Evolutionary conservation across 345 rosid species (phyloP), one percentile per base, ranked within the genome.

Genomic region (Brassica rapa): DNA sequence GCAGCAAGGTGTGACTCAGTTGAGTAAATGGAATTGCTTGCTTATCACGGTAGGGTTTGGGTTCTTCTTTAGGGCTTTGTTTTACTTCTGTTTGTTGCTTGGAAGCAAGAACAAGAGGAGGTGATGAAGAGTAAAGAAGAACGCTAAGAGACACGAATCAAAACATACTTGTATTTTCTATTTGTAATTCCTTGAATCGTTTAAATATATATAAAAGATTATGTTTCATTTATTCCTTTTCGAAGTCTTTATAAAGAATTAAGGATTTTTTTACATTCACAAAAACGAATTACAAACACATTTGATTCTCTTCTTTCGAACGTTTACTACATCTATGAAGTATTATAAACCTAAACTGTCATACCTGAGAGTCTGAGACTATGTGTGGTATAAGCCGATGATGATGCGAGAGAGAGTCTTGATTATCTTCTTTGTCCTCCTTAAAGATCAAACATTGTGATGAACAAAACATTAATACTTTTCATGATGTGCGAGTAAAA

Each of bases 31-130:
- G 99, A 74, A 80, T 74, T 93, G 99, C 83, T 80, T 95, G 81
- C 81, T 86, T 81, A 76, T 93, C 32, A 93, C 98, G 1, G 90
- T 93, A 19, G 99, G 89, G 6, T 93, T 91, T 87, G 99, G 99
- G 0, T 93, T 95, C 89, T 77, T 91, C 27, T 95, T 95, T 55
- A 84, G 98, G 87, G 70, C 87, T 69, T 81, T 95, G 77, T 95
- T 95, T 77, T 95, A 93, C 89, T 83, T 91, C 25, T 77, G 85
- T 10, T 81, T 95, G 83, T 80, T 93, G 75, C 77, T 95, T 37
- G 98, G 98, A 2, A 91, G 99, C 87, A 95, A 77, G 56, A 49
- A 49, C 56, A 51, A 51, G 21, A 51, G 56, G 56, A 51, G 56
- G 19, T 51, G 56, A 49, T 51, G 6, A 37, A 46, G 15, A 12